A percentile compares a stretch with the other conserved stretches of the same genome.
Evolutionary conservation across 495 filamentous ascomycete species (phyloP).

Genomic region (Rostrohypoxylon terebratum): DNA sequence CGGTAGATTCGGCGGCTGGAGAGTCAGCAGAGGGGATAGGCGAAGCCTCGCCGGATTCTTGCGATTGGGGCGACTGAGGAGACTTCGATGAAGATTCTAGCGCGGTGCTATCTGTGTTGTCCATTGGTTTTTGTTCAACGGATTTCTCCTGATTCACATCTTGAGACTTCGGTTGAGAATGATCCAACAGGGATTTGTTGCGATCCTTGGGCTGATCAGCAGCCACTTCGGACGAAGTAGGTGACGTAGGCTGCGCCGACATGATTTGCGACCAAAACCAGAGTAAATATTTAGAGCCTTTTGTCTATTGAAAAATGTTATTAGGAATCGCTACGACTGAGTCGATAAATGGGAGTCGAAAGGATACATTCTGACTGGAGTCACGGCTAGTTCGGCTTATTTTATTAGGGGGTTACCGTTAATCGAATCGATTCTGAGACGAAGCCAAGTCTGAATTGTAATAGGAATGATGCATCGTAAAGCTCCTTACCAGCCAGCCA

Average conservation of each 20-base stretch:
- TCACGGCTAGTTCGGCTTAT: constrained; percentile 31
- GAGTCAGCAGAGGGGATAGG: constrained; percentile 26
- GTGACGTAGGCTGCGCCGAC: constrained; percentile 41
- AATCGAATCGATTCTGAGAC: constrained; percentile 46
- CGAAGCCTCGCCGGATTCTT: constrained; percentile 49
- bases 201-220: constrained; percentile 45
- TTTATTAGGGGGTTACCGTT: constrained; percentile 31
- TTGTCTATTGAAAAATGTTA: constrained; percentile 37
- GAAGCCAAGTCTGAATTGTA: constrained; percentile 38
- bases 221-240: constrained; percentile 35
- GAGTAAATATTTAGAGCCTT: constrained; percentile 6
- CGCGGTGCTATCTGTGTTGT: constrained; percentile 2
- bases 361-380: constrained; percentile 44
- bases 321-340: constrained; percentile 37
- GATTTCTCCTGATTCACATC: constrained; percentile 32
- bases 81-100: constrained; percentile 14
- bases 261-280: constrained; percentile 29
- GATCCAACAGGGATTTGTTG: constrained; percentile 29
- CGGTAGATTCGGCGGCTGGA: constrained; percentile 40
- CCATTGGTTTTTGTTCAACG: constrained; percentile 7
- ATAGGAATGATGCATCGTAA: constrained; percentile 31
- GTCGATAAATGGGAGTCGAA: constrained; percentile 35
- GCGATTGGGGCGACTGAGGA: constrained; percentile 17
- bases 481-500: constrained; percentile 29
- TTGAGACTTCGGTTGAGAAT: constrained; percentile 35